Conservation (phyloP, 2,329 filamentous ascomycete genomes). For the Cryphonectria naterciae region DNA sequence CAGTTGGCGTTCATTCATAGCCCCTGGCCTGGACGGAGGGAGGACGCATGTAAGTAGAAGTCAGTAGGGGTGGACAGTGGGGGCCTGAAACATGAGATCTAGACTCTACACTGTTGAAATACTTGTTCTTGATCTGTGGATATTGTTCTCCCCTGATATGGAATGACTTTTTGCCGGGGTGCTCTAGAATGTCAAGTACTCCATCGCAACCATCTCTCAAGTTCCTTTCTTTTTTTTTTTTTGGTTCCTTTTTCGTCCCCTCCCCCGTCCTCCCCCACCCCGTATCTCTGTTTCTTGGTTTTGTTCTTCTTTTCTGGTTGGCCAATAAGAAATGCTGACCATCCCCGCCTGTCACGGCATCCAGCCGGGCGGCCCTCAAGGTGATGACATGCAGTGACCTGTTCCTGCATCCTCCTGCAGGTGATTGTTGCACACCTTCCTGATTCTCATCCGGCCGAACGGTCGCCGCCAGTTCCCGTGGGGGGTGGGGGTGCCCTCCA, state of each 20-base stretch:
- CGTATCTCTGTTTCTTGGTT: background rate
- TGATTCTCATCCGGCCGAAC: constrained; percentile 2
- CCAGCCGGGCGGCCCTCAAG: background rate
- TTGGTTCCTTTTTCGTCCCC: too few relatives aligned
- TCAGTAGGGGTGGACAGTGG: too few relatives aligned
- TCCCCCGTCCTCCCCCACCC: too few relatives aligned
- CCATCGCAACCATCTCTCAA: background rate
- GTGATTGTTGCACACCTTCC: constrained; percentile 1
- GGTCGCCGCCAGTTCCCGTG: background rate
- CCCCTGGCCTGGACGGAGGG: too few relatives aligned
- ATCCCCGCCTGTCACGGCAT: background rate
- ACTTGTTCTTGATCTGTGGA: background rate
- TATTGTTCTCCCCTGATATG: background rate
- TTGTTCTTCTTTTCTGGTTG: background rate
- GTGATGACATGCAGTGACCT: background rate
- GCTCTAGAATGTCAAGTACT: background rate
- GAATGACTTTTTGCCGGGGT: background rate
- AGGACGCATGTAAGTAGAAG: too few relatives aligned
- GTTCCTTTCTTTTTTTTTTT: too few relatives aligned
- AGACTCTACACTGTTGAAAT: too few relatives aligned
- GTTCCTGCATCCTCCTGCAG: background rate
- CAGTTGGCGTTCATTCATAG: too few relatives aligned
- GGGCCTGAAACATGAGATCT: background rate
- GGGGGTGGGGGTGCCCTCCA: background rate
- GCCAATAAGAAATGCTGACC: background rate